Evolutionary conservation across 2,329 filamentous ascomycete genomes (phyloP).

Genomic region (Magnaporthales sp.): DNA sequence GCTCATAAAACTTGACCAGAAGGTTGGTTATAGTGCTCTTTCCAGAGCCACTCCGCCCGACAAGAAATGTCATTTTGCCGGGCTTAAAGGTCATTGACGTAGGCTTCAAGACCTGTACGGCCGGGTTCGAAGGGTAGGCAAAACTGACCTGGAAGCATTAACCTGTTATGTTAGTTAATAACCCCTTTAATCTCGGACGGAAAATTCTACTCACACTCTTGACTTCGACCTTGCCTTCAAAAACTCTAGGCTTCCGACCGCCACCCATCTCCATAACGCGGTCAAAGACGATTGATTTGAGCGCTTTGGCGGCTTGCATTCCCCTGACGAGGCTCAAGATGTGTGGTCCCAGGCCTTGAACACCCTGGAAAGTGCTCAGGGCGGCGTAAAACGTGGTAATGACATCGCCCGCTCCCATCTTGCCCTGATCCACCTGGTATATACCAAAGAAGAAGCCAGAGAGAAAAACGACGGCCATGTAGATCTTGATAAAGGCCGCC

Average conservation of each 20-base stretch:
- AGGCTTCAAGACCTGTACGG: slow-evolving; percentile 48
- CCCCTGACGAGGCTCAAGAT: slow-evolving; percentile 73
- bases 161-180: background rate
- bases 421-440: slow-evolving; percentile 52
- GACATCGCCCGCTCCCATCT: slow-evolving; percentile 54
- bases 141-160: slow-evolving; percentile 58
- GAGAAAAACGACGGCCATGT: slow-evolving; percentile 72
- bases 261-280: background rate
- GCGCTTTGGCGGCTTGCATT: slow-evolving; percentile 58
- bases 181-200: background rate
- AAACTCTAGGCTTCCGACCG: background rate
- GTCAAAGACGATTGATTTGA: slow-evolving; percentile 24
- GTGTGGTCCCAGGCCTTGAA: slow-evolving; percentile 68
- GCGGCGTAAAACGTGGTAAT: slow-evolving; percentile 82
- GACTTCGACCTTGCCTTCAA: slow-evolving; percentile 44
- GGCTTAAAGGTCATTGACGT: slow-evolving; percentile 63
- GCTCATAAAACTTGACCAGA: slow-evolving; percentile 67
- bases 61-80: slow-evolving; percentile 67
- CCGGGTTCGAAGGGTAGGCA: slow-evolving; percentile 64
- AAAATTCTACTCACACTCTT: slow-evolving; percentile 48
- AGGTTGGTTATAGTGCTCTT: slow-evolving; percentile 85
- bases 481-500: slow-evolving; percentile 63
- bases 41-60: slow-evolving; percentile 82
- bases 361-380: slow-evolving; percentile 64
- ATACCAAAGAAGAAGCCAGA: slow-evolving; percentile 86